Evolutionary conservation across 2,329 filamentous ascomycete species (phyloP), one percentile per base, ranked within the genome.

Genomic region (Pseudocercospora crystallina): DNA sequence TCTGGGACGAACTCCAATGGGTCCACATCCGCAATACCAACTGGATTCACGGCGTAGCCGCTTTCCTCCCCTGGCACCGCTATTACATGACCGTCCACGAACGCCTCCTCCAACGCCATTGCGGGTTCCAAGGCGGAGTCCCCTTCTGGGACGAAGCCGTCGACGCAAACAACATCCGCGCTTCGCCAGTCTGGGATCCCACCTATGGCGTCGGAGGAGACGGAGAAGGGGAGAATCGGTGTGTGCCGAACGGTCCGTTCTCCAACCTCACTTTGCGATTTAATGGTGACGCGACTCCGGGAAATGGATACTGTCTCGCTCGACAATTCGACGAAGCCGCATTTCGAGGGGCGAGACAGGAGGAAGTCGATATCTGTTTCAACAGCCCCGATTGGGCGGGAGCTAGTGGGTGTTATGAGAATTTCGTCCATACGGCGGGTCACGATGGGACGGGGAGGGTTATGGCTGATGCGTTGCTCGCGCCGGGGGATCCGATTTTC

Each of bases 1-100:
- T 60, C 32, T 60, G 58, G 58, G 58, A 60, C 39, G 58, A 60
- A 33, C 42, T 60, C 20, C 58, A 60, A 32, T 60, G 53, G 42
- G 53, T 51, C 15, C 58, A 60, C 33, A 52, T 60, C 12, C 51
- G 55, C 31, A 55, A 55, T 31, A 50, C 49, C n/a, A 58, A 56
- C n/a, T 54, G 52, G 42, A 60, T 60, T 32, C 58, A 60, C 40
- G 58, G 58, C 20, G 58, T 60, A 9, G 35, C 50, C 11, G 50
- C 54, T 9, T 60, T 60, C 36, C 37, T 60, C 11, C 55, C 56
- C 2, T 60, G 58, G 58, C 58, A 60, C 39, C 50, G 58, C 41
- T 58, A 58, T 38, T 60, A 60, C 40, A 41, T 58, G 15, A 56
- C 50, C 39, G 47, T 49, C 8, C 54, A 58, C 30, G 58, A 60